These are phyloP conservation scores for Linderniella brevidens DNA, from an alignment of 257 asterid species.

Conservation along the genomic window DNA sequence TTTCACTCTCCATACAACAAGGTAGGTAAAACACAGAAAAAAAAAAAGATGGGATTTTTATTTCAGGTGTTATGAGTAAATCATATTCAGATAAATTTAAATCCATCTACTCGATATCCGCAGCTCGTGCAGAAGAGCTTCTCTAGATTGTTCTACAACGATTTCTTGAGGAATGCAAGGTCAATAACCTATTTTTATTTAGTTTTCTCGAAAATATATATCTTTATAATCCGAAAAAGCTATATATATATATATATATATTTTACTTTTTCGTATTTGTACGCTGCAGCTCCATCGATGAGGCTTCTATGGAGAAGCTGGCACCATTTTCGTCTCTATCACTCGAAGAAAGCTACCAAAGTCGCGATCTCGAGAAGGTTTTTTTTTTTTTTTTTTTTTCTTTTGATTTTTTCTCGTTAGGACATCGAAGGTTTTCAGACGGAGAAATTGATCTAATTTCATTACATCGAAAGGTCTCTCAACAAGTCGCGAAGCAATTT, in stretches of 20 bases:
- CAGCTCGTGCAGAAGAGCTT: constrained; percentile 85
- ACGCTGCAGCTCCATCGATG: constrained; percentile 39
- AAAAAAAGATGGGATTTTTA: neutral
- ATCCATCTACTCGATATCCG: constrained; percentile 7
- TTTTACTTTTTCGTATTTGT: constrained; percentile 2
- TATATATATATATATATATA: too few species aligned
- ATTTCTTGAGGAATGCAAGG: constrained; percentile 48
- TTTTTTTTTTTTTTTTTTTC: constrained; percentile 1
- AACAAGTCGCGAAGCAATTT: constrained; percentile 51
- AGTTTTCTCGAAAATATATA: neutral
- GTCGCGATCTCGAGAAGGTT: constrained; percentile 81
- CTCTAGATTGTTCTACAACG: constrained; percentile 48
- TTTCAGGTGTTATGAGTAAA: neutral
- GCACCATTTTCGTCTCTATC: constrained; percentile 42
- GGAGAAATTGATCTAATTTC: neutral
- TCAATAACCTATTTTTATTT: constrained; percentile 10
- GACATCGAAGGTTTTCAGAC: too few species aligned
- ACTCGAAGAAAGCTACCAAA: constrained; percentile 48
- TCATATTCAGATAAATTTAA: neutral
- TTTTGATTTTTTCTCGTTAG: too few species aligned
- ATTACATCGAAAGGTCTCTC: constrained; percentile 36
- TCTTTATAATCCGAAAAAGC: neutral
- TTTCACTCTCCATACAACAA: constrained; percentile 85
- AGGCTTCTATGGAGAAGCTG: constrained; percentile 43
- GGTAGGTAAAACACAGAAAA: constrained; percentile 17